phyloP scores from a whole-genome alignment of 1,284 basidiomycete genomes.

The Clitocybe nebularis region DNA sequence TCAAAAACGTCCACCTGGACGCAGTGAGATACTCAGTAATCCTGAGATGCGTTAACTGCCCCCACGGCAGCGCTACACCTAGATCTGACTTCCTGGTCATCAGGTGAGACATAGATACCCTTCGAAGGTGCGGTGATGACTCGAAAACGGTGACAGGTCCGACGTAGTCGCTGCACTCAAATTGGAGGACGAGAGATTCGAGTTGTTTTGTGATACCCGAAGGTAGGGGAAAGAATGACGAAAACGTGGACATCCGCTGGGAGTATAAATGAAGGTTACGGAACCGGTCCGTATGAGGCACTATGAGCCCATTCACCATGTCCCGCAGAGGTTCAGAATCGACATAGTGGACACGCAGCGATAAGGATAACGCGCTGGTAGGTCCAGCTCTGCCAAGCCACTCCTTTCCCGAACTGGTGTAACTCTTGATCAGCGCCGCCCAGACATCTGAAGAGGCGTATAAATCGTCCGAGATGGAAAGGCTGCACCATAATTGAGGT shows the following conservation, averaged over 20 bases:
- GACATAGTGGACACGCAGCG: neutral
- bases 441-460: too few relatives aligned
- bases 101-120: neutral
- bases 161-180: neutral
- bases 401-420: neutral
- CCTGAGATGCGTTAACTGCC: neutral
- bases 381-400: neutral
- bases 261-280: neutral
- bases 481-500: neutral
- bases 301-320: neutral
- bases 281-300: neutral
- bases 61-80: neutral
- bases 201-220: neutral
- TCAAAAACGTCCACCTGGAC: neutral
- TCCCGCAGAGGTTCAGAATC: neutral
- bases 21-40: neutral
- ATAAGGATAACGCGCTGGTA: neutral
- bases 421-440: neutral
- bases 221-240: neutral
- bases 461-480: neutral
- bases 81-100: too few relatives aligned
- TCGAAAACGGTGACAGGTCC: neutral
- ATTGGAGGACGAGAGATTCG: neutral
- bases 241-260: neutral
- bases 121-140: neutral